These are phyloP conservation scores for Phytopythium oedochilum DNA, from an alignment of 352 stramenopile genomes.

Conservation along the genomic window DNA sequence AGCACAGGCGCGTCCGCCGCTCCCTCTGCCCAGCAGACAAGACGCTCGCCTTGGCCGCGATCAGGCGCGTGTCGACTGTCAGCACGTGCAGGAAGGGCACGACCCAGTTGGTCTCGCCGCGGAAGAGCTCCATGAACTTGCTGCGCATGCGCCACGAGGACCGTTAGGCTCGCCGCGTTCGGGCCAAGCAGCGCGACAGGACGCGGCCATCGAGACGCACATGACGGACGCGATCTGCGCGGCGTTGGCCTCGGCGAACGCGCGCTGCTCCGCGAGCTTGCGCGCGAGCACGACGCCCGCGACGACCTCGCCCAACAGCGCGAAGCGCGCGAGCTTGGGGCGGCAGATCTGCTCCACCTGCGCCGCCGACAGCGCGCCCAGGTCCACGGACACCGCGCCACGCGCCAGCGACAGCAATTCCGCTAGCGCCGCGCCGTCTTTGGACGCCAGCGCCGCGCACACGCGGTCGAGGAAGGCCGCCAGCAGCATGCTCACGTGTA, in stretches of 20 bases:
- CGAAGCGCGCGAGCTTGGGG: constrained; percentile 52
- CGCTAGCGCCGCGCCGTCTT: constrained; percentile 47
- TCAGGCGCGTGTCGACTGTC: constrained; percentile 72
- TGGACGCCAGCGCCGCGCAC: constrained; percentile 33
- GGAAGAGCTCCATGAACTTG: constrained; percentile 87
- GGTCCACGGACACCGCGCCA: constrained; percentile 24
- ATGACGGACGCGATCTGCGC: constrained; percentile 69
- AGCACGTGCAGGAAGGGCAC: constrained; percentile 78
- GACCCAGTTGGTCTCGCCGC: constrained; percentile 82
- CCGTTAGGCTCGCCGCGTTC: too few relatives aligned
- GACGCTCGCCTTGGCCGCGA: constrained; percentile 41
- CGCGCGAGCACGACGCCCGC: constrained; percentile 58
- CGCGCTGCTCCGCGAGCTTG: constrained; percentile 38
- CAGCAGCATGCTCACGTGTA: constrained; percentile 40
- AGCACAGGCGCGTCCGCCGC: background rate
- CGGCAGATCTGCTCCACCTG: constrained; percentile 50
- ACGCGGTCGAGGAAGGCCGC: constrained; percentile 59
- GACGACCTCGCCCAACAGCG: constrained; percentile 52
- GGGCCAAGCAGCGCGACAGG: too few relatives aligned
- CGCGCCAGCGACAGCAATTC: constrained; percentile 44
- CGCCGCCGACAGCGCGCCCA: constrained; percentile 36
- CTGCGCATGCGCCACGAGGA: too few relatives aligned
- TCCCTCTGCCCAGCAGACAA: background rate
- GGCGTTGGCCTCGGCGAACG: constrained; percentile 54
- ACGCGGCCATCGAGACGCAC: constrained; percentile 20